Conservation (phyloP, 208 protist species). For the Trichomonas vaginalis region DNA sequence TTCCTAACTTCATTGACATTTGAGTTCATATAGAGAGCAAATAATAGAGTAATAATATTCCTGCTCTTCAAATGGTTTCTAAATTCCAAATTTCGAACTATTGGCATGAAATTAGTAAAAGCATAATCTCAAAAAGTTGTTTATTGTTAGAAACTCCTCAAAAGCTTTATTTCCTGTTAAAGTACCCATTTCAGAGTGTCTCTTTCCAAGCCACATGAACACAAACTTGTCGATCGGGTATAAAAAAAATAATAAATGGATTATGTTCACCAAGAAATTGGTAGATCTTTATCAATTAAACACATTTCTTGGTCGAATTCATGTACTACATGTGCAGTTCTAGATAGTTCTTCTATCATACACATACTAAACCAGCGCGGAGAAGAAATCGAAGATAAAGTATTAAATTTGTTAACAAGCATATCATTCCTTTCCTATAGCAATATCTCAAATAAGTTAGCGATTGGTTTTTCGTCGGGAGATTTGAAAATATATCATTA, state of each 20-base stretch:
- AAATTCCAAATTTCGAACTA: no score
- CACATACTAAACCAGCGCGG: background rate
- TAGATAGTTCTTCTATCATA: background rate
- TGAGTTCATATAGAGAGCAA: no score
- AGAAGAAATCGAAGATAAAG: background rate
- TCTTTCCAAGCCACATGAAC: no score
- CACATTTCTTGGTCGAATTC: background rate
- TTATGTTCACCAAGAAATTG: background rate
- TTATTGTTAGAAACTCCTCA: no score
- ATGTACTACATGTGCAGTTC: background rate
- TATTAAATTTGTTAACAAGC: background rate
- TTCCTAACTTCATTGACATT: no score
- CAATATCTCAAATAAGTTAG: background rate
- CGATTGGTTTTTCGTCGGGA: background rate
- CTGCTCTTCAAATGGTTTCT: no score
- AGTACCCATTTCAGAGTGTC: no score
- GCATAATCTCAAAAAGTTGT: no score
- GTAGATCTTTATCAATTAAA: background rate
- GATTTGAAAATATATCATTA: background rate
- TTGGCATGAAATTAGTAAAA: no score
- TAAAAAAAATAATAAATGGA: background rate
- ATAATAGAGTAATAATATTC: no score
- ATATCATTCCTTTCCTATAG: background rate
- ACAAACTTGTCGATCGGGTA: no score
- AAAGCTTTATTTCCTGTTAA: no score